Evolutionary conservation across 129 eudicot genomes (phyloP).

Genomic region (Logfia minima): DNA sequence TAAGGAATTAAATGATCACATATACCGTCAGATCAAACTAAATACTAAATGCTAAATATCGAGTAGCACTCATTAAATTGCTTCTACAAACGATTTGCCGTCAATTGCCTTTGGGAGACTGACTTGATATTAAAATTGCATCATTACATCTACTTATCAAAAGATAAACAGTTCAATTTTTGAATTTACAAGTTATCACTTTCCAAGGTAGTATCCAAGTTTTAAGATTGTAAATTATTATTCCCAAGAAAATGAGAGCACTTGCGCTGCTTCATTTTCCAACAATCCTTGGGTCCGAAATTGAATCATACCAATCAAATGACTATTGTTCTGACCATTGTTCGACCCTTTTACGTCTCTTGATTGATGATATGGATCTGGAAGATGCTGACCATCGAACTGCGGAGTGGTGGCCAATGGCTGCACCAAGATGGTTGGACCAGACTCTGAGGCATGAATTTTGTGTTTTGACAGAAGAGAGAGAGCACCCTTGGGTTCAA

Average conservation of each 20-base stretch:
- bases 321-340: slow-evolving; percentile 5
- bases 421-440: slow-evolving; percentile 28
- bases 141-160: slow-evolving; percentile 12
- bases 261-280: slow-evolving; percentile 32
- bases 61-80: neutral
- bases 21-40: slow-evolving; percentile 6
- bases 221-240: slow-evolving; percentile 22
- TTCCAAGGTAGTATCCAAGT: neutral
- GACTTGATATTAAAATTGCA: neutral
- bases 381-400: slow-evolving; percentile 15
- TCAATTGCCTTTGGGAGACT: neutral
- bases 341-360: slow-evolving; percentile 13
- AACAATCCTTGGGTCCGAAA: slow-evolving; percentile 31
- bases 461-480: slow-evolving; percentile 46
- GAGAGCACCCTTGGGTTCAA: slow-evolving; percentile 33
- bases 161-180: neutral
- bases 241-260: slow-evolving; percentile 39
- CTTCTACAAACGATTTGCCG: neutral
- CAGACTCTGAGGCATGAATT: slow-evolving; percentile 3
- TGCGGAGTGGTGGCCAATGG: slow-evolving; percentile 10
- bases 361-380: neutral
- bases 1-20: slow-evolving; percentile 10
- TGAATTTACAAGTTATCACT: slow-evolving; percentile 2
- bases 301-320: slow-evolving; percentile 29
- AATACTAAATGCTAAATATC: neutral